phyloP scores from a whole-genome alignment of 2,329 filamentous ascomycete genomes.

The Cladophialophora exuberans region DNA sequence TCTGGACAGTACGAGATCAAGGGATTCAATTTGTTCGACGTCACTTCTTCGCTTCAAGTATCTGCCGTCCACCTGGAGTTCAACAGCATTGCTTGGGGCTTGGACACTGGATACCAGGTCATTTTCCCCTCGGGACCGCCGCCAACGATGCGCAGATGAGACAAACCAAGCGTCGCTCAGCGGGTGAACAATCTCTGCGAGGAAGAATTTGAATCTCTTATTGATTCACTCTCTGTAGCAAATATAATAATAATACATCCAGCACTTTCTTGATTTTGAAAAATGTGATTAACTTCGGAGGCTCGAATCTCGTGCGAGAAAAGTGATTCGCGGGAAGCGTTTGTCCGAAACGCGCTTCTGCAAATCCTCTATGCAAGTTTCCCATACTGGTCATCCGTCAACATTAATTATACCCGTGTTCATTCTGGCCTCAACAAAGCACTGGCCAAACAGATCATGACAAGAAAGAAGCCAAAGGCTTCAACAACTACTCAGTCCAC shows the following conservation, averaged over 20 bases:
- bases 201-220: no score
- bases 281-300: no score
- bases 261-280: no score
- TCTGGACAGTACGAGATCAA: conserved; percentile 25
- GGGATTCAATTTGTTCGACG: conserved; percentile 29
- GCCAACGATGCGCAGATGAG: conserved; percentile 9
- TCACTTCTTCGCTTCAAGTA: conserved; percentile 20
- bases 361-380: neutral
- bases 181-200: neutral
- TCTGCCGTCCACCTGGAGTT: conserved; percentile 24
- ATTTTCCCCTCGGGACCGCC: conserved; percentile 14
- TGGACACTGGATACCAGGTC: conserved; percentile 29
- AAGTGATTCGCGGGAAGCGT: neutral
- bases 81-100: conserved; percentile 30
- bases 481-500: conserved; percentile 3
- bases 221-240: no score
- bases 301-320: no score
- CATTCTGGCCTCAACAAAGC: neutral
- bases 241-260: no score
- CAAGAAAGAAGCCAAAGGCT: conserved; percentile 25
- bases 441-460: conserved; percentile 17
- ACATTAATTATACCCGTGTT: neutral
- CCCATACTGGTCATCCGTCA: neutral
- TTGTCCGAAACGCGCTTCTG: neutral
- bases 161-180: neutral